Evolutionary conservation across 2,329 filamentous ascomycete species (phyloP).

Genomic region (Claviceps monticola): DNA sequence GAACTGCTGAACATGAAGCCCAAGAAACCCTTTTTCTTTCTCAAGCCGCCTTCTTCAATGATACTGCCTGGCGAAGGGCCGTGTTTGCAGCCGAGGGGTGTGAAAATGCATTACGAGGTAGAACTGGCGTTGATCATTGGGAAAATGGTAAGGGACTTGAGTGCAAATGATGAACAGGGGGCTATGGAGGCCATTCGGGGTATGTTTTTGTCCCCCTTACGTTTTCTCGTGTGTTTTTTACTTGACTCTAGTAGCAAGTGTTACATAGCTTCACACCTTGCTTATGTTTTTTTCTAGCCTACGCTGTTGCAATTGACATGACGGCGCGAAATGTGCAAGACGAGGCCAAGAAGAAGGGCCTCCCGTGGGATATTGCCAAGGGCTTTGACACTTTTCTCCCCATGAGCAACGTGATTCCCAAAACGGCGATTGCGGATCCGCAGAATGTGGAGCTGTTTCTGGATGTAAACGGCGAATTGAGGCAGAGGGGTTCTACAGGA

Average conservation of each 20-base stretch:
- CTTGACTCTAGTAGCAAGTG: neutral
- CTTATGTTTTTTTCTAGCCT: slow-evolving; percentile 37
- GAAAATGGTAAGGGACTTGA: slow-evolving; percentile 62
- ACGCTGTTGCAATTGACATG: slow-evolving; percentile 91
- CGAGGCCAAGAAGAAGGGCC: slow-evolving; percentile 86
- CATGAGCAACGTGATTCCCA: slow-evolving; percentile 67
- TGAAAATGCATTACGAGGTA: slow-evolving; percentile 86
- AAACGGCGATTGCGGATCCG: slow-evolving; percentile 68
- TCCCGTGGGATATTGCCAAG: slow-evolving; percentile 93
- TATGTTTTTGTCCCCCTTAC: slow-evolving; percentile 22
- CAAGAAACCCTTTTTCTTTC: slow-evolving; percentile 97
- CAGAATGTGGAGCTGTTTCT: slow-evolving; percentile 81
- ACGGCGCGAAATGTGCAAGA: slow-evolving; percentile 91
- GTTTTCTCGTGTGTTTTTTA: neutral
- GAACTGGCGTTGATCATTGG: slow-evolving; percentile 85
- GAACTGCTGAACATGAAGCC: slow-evolving; percentile 80
- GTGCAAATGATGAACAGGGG: slow-evolving; percentile 57
- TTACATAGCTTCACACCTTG: neutral
- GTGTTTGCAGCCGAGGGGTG: slow-evolving; percentile 67
- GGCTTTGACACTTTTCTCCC: slow-evolving; percentile 97
- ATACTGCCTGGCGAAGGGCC: slow-evolving; percentile 66
- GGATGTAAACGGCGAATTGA: slow-evolving; percentile 63
- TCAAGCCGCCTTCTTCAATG: slow-evolving; percentile 84
- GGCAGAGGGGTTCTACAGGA: slow-evolving; percentile 78
- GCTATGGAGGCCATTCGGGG: slow-evolving; percentile 72